These are phyloP conservation scores for Solanum dulcamara DNA, from an alignment of 257 asterid species.

Conservation along the genomic window DNA sequence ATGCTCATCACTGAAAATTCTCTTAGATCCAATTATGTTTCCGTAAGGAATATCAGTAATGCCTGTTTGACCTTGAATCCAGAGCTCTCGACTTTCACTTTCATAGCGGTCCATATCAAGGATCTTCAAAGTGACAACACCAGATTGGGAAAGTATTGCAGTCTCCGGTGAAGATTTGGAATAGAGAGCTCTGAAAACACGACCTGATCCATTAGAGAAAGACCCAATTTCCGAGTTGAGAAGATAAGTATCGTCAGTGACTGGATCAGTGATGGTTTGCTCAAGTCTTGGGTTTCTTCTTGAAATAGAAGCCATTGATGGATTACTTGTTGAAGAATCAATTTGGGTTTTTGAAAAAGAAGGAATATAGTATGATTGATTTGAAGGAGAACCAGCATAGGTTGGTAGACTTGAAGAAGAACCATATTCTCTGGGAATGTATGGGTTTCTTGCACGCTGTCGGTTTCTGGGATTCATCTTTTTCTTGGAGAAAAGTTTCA, in stretches of 20 bases:
- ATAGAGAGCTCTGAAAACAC: background rate
- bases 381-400: too few species aligned
- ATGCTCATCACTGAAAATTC: background rate
- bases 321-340: background rate
- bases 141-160: background rate
- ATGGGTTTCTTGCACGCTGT: too few species aligned
- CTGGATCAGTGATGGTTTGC: background rate
- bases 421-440: too few species aligned
- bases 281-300: background rate
- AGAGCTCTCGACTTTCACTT: background rate
- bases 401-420: too few species aligned
- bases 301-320: background rate
- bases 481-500: too few species aligned
- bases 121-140: background rate
- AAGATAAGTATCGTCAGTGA: background rate
- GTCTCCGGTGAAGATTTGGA: background rate
- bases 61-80: background rate
- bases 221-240: background rate
- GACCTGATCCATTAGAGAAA: background rate
- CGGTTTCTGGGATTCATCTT: too few species aligned
- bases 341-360: too few species aligned
- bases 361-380: too few species aligned
- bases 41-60: background rate
- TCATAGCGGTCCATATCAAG: background rate
- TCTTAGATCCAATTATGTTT: background rate